phyloP scores from a whole-genome alignment of 2,329 filamentous ascomycete genomes.

The Aspergillus spinulosporus region DNA sequence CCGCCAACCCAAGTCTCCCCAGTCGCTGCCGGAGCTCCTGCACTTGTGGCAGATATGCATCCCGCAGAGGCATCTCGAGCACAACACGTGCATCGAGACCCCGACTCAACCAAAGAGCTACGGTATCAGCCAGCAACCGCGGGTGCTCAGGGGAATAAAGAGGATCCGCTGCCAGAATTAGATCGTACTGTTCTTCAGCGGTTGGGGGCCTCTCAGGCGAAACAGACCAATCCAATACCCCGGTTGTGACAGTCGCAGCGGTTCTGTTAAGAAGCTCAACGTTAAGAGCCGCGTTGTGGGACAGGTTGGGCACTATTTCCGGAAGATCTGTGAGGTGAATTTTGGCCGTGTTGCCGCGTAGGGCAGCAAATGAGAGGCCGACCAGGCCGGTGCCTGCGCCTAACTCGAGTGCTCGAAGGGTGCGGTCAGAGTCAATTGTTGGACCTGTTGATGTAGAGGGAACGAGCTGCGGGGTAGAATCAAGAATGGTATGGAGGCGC shows the following conservation, averaged over 20 bases:
- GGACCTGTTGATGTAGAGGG: conserved; percentile 26
- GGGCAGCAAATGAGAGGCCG: conserved; percentile 76
- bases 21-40: conserved; percentile 64
- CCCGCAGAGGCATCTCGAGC: conserved; percentile 77
- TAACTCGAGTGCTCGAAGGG: conserved; percentile 65
- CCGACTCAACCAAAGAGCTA: conserved; percentile 65
- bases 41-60: conserved; percentile 64
- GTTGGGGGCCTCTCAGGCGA: conserved; percentile 31
- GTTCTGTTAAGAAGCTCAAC: conserved; percentile 53
- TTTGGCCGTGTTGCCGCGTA: conserved; percentile 57
- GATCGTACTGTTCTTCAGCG: conserved; percentile 48
- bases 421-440: conserved; percentile 22
- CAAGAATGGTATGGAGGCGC: conserved; percentile 57
- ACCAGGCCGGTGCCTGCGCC: conserved; percentile 91
- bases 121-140: conserved; percentile 67
- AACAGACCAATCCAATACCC: conserved; percentile 70
- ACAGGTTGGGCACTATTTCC: conserved; percentile 77
- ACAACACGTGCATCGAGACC: conserved; percentile 64
- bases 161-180: conserved; percentile 82
- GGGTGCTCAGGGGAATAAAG: conserved; percentile 87
- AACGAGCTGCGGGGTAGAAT: conserved; percentile 34
- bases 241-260: conserved; percentile 61
- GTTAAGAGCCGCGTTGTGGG: conserved; percentile 71
- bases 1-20: conserved; percentile 51
- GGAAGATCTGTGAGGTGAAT: conserved; percentile 81